These are phyloP conservation scores for Syzygium jambos DNA, from an alignment of 345 rosid genomes.

Conservation along the genomic window DNA sequence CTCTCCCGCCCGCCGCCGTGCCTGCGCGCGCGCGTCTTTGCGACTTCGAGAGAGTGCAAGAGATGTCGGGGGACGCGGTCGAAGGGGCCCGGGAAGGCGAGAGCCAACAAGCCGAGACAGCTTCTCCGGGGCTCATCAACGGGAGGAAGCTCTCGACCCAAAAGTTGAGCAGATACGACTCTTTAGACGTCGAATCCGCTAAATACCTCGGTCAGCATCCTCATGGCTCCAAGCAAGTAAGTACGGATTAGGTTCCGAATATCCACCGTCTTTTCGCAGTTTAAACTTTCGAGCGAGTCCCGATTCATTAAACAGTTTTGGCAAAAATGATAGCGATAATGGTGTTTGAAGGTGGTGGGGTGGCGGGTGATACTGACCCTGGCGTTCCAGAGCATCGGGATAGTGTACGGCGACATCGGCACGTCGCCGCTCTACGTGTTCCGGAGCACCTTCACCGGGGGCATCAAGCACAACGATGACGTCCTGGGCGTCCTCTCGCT, in stretches of 20 bases:
- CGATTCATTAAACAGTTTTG: neutral
- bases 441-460: constrained; percentile 20
- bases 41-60: neutral
- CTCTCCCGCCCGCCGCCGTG: neutral
- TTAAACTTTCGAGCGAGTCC: neutral
- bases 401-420: constrained; percentile 53
- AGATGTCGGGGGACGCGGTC: neutral
- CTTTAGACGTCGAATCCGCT: constrained; percentile 38
- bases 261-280: neutral
- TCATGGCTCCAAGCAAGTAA: constrained; percentile 15
- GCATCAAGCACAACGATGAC: constrained; percentile 35
- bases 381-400: constrained; percentile 57
- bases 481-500: constrained; percentile 46
- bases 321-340: neutral
- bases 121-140: neutral
- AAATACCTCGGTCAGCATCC: neutral
- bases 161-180: constrained; percentile 27
- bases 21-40: neutral
- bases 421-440: constrained; percentile 56
- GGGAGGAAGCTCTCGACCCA: constrained; percentile 6
- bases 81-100: neutral
- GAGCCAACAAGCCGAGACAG: neutral
- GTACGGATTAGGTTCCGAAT: neutral
- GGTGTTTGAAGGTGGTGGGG: neutral
- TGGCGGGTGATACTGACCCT: constrained; percentile 32